Evolutionary conservation across 2,329 filamentous ascomycete species (phyloP).

Genomic region (Talaromyces sp.): DNA sequence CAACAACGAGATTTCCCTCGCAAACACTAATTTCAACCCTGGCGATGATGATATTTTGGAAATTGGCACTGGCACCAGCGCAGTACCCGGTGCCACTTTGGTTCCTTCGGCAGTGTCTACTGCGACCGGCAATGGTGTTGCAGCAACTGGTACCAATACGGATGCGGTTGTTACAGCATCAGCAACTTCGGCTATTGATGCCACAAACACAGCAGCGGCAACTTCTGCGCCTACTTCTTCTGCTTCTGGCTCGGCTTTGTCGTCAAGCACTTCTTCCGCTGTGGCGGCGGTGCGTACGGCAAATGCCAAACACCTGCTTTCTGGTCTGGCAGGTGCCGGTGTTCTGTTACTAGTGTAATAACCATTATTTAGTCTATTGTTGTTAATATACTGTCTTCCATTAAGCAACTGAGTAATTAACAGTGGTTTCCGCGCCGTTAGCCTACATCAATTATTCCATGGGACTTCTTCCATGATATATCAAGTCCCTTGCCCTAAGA

Average conservation of each 20-base stretch:
- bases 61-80: constrained; percentile 31
- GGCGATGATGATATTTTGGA: constrained; percentile 5
- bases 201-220: background rate
- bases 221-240: background rate
- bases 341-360: constrained; percentile 16
- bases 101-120: constrained; percentile 9
- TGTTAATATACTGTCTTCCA: too few species aligned
- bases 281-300: constrained; percentile 13
- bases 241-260: background rate
- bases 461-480: too few species aligned
- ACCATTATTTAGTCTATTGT: background rate
- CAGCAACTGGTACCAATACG: background rate
- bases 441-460: too few species aligned
- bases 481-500: too few species aligned
- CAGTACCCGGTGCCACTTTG: background rate
- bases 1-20: constrained; percentile 64
- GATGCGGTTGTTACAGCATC: background rate
- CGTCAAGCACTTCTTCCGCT: constrained; percentile 11
- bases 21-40: constrained; percentile 59
- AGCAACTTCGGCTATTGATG: background rate
- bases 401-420: too few species aligned
- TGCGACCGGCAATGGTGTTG: constrained; percentile 6
- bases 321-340: constrained; percentile 17
- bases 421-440: too few species aligned
- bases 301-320: constrained; percentile 15